Conservation (phyloP, 2,329 filamentous ascomycete genomes). For the Fusarium equiseti region DNA sequence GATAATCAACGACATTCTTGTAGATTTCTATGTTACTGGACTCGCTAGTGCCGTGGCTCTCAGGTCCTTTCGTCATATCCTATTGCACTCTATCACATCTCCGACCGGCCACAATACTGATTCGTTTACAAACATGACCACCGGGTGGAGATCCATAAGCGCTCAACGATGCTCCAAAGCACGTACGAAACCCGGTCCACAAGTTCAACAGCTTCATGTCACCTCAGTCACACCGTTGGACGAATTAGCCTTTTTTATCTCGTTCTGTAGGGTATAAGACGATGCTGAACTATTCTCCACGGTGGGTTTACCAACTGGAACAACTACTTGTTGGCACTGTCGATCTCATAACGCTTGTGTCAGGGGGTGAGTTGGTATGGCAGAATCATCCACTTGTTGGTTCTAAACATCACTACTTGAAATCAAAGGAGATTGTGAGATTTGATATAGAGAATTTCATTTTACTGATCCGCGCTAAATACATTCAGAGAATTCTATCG, state of each 20-base stretch:
- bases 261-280: neutral
- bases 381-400: neutral
- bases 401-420: neutral
- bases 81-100: neutral
- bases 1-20: no score
- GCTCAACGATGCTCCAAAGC: neutral
- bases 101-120: neutral
- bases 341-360: neutral
- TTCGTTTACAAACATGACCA: neutral
- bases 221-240: neutral
- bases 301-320: neutral
- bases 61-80: no score
- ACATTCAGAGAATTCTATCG: slow-evolving; percentile 17
- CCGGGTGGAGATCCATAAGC: neutral
- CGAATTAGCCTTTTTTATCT: neutral
- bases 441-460: neutral
- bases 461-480: slow-evolving; percentile 26
- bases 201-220: neutral
- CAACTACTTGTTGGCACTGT: neutral
- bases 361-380: neutral
- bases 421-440: neutral
- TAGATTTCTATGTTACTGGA: neutral
- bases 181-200: neutral
- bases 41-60: neutral
- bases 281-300: neutral